These are phyloP conservation scores for Mycena citricolor DNA, from an alignment of 1,284 basidiomycete genomes.

Conservation along the genomic window DNA sequence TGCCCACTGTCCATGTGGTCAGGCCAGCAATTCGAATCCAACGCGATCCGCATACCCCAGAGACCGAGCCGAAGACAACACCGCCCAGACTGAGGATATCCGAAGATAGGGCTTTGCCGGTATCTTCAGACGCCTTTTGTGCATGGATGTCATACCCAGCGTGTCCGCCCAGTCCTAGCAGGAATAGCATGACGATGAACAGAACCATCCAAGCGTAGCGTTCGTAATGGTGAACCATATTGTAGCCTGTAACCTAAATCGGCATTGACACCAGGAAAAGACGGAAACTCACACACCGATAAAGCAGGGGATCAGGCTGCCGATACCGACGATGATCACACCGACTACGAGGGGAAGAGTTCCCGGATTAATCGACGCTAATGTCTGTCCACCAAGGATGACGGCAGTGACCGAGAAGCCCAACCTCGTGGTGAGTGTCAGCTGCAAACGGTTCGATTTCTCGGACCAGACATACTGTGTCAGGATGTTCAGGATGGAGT, in stretches of 20 bases:
- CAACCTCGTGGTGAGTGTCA: constrained; percentile 33
- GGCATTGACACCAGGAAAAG: too few species aligned
- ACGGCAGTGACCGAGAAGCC: constrained; percentile 47
- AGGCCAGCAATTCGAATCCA: constrained; percentile 26
- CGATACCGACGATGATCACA: constrained; percentile 44
- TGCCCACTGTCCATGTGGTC: constrained; percentile 42
- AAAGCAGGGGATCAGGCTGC: constrained; percentile 48
- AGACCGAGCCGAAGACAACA: constrained; percentile 55
- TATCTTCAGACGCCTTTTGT: constrained; percentile 46
- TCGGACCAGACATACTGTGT: constrained; percentile 41
- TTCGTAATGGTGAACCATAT: constrained; percentile 59
- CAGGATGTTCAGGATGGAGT: constrained; percentile 58
- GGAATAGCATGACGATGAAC: constrained; percentile 54
- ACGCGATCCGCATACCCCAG: too few species aligned
- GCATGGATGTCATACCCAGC: constrained; percentile 50
- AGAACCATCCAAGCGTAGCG: constrained; percentile 62
- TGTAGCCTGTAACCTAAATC: constrained; percentile 35
- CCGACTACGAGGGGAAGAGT: constrained; percentile 45
- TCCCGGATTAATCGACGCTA: constrained; percentile 43
- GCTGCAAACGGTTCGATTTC: neutral
- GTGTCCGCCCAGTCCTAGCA: constrained; percentile 53
- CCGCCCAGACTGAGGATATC: constrained; percentile 58
- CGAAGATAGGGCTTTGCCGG: constrained; percentile 42
- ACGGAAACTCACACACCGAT: too few species aligned
- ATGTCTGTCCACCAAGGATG: constrained; percentile 49